Evolutionary conservation across 768 basidiomycete genomes (phyloP).

Genomic region (Galerina sulciceps): DNA sequence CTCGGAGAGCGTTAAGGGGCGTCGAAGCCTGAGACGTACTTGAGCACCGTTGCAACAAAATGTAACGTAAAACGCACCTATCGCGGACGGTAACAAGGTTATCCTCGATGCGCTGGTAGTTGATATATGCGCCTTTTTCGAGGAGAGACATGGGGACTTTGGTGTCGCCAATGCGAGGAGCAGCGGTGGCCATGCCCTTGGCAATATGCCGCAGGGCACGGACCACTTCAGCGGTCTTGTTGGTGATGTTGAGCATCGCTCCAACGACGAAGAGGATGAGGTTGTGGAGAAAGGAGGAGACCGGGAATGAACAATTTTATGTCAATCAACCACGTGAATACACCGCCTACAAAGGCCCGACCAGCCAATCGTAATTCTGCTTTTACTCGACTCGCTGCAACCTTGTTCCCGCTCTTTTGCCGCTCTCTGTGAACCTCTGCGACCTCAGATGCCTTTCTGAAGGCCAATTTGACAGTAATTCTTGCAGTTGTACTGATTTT

Average conservation of each 20-base stretch:
- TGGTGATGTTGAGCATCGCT: conserved; percentile 67
- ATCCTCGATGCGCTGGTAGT: conserved; percentile 98
- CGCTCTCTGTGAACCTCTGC: conserved; percentile 12
- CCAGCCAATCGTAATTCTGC: conserved; percentile 36
- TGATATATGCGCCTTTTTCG: conserved; percentile 83
- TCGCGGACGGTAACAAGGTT: conserved; percentile 88
- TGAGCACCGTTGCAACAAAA: conserved; percentile 6
- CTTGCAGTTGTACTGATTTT: too few relatives aligned
- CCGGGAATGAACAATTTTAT: conserved; percentile 44
- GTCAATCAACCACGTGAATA: conserved; percentile 43
- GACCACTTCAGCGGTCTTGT: conserved; percentile 55
- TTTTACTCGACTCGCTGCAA: conserved; percentile 25
- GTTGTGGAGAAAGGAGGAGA: conserved; percentile 40
- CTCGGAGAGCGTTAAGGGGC: conserved; percentile 92
- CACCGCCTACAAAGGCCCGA: conserved; percentile 2
- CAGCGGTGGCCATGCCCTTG: conserved; percentile 81
- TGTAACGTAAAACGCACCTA: conserved; percentile 50
- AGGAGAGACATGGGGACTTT: conserved; percentile 89
- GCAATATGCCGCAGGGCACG: conserved; percentile 56
- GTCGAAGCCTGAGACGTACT: conserved; percentile 63
- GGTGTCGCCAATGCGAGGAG: conserved; percentile 83
- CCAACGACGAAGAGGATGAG: conserved; percentile 34
- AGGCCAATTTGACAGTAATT: background rate
- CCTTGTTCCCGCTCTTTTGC: conserved; percentile 23
- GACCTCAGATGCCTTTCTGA: background rate